These are phyloP conservation scores for Myrica gale DNA, from an alignment of 306 rosid species.

Conservation along the genomic window DNA sequence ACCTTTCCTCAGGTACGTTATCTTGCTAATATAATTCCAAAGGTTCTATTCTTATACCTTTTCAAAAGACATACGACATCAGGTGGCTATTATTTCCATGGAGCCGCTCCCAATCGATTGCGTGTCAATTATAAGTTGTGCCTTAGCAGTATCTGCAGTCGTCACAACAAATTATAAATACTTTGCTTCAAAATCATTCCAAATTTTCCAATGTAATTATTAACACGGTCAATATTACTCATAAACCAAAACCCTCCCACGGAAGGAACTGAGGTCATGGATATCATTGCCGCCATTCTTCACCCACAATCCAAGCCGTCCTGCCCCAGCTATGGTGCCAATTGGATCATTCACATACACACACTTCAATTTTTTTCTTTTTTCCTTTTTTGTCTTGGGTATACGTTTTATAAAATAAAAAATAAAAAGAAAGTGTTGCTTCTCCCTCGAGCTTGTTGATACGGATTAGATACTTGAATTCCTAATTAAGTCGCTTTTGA, in stretches of 20 bases:
- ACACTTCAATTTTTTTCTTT: background rate
- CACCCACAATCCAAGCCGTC: constrained; percentile 36
- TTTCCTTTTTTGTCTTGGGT: background rate
- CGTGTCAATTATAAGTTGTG: constrained; percentile 7
- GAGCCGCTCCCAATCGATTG: background rate
- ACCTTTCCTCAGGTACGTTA: background rate
- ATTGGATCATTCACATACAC: constrained; percentile 10
- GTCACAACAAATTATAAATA: background rate
- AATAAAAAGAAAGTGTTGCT: background rate
- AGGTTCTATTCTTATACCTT: background rate
- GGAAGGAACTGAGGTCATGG: constrained; percentile 41
- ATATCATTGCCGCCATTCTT: constrained; percentile 42
- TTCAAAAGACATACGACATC: constrained; percentile 1
- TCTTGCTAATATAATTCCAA: background rate
- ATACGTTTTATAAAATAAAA: background rate
- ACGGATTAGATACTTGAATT: background rate
- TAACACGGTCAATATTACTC: background rate
- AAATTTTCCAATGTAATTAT: constrained; percentile 41
- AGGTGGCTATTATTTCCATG: background rate
- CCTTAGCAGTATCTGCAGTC: background rate
- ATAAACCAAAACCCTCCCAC: constrained; percentile 31
- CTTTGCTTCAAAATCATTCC: constrained; percentile 42
- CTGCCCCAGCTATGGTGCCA: constrained; percentile 37
- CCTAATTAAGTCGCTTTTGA: background rate
- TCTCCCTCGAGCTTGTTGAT: background rate